Conservation (phyloP, 352 stramenopile genomes). For the Pythium graminicola region DNA sequence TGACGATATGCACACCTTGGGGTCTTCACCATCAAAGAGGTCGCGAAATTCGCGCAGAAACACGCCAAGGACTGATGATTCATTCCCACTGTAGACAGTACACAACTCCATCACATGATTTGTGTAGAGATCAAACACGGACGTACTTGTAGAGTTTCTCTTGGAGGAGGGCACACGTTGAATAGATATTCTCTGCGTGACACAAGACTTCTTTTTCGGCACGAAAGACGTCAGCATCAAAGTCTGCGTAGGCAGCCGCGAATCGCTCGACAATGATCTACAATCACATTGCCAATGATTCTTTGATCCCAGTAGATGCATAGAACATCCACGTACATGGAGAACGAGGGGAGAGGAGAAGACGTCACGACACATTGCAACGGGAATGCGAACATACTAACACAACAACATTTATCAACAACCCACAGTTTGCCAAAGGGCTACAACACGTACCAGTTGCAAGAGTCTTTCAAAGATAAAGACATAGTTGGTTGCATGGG, state of each 20-base stretch:
- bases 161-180: slow-evolving; percentile 37
- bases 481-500: slow-evolving; percentile 35
- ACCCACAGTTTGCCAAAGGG: too few species aligned
- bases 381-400: slow-evolving; percentile 28
- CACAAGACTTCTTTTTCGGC: slow-evolving; percentile 62
- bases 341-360: slow-evolving; percentile 58
- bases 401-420: background rate
- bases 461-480: slow-evolving; percentile 64
- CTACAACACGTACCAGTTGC: slow-evolving; percentile 32
- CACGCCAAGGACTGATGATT: slow-evolving; percentile 26
- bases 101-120: too few species aligned
- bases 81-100: slow-evolving; percentile 16
- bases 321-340: slow-evolving; percentile 54
- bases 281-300: too few species aligned
- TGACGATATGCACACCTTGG: slow-evolving; percentile 28
- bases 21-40: slow-evolving; percentile 55
- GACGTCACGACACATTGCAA: slow-evolving; percentile 25
- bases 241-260: slow-evolving; percentile 36
- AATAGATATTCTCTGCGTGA: slow-evolving; percentile 46
- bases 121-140: too few species aligned
- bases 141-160: slow-evolving; percentile 45
- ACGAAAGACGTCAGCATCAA: slow-evolving; percentile 60
- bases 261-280: slow-evolving; percentile 65
- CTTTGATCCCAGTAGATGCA: too few species aligned
- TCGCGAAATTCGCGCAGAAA: slow-evolving; percentile 44